phyloP scores from a whole-genome alignment of 2,329 filamentous ascomycete genomes.

The Coleophoma cylindrospora region DNA sequence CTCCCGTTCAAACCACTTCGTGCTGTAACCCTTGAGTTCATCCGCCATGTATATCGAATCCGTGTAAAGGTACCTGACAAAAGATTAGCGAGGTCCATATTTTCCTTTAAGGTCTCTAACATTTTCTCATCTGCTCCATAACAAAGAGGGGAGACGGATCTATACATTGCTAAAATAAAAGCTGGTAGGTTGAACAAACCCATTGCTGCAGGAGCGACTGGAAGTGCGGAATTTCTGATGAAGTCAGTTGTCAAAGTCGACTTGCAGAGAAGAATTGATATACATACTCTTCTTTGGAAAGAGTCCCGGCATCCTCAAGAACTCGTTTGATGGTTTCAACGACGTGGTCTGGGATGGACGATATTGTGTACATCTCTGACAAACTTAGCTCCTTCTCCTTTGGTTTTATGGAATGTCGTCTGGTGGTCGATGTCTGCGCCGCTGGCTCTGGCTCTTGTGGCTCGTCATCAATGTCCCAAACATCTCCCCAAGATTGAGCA shows the following conservation, averaged over 20 bases:
- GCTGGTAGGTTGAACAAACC: slow-evolving; percentile 70
- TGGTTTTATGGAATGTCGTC: not conserved
- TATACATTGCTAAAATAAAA: slow-evolving; percentile 71
- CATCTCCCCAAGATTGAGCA: not conserved
- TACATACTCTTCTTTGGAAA: slow-evolving; percentile 48
- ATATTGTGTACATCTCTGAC: slow-evolving; percentile 83
- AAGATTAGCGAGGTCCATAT: too few species aligned
- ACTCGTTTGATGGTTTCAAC: slow-evolving; percentile 59
- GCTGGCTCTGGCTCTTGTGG: not conserved
- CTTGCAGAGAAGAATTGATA: not conserved
- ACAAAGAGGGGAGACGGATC: slow-evolving; percentile 70
- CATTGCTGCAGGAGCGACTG: slow-evolving; percentile 62
- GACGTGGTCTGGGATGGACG: slow-evolving; percentile 78
- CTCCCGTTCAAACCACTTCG: slow-evolving; percentile 46
- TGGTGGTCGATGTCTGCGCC: not conserved
- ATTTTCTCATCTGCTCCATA: slow-evolving; percentile 36
- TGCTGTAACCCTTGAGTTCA: slow-evolving; percentile 42
- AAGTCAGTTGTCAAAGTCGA: too few species aligned
- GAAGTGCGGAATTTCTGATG: slow-evolving; percentile 13
- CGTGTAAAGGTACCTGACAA: slow-evolving; percentile 59
- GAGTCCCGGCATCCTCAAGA: slow-evolving; percentile 53
- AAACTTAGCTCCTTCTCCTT: slow-evolving; percentile 59
- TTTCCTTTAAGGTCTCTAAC: too few species aligned
- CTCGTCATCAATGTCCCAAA: not conserved
- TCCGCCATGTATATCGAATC: slow-evolving; percentile 61